phyloP scores from a whole-genome alignment of 208 protist genomes.

The Trypanosomatidae sp. region DNA sequence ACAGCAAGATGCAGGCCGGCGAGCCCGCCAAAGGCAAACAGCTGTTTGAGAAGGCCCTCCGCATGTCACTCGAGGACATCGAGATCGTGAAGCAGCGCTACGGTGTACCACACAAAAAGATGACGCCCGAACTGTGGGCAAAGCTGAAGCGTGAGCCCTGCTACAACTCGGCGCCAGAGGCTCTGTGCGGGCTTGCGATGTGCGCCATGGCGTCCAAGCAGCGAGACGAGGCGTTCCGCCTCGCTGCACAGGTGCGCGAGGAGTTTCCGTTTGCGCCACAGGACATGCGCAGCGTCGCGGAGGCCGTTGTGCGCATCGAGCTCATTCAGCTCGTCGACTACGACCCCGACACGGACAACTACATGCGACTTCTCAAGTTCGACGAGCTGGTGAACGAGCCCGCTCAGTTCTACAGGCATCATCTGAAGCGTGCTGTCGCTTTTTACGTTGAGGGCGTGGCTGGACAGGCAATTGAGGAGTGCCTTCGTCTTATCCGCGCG shows the following conservation, averaged over 20 bases:
- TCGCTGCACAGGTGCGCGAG: constrained; percentile 46
- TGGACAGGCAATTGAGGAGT: constrained; percentile 75
- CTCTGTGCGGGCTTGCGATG: constrained; percentile 84
- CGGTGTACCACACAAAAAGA: constrained; percentile 71
- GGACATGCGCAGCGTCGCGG: constrained; percentile 70
- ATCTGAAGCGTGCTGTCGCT: constrained; percentile 71
- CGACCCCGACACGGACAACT: constrained; percentile 79
- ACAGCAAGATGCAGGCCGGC: constrained; percentile 66
- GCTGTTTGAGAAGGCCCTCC: constrained; percentile 68
- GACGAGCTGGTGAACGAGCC: constrained; percentile 68
- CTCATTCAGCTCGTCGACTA: constrained; percentile 65
- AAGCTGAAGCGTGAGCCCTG: constrained; percentile 70
- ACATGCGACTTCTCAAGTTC: constrained; percentile 71
- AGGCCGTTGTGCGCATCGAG: constrained; percentile 83
- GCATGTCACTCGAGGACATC: constrained; percentile 48
- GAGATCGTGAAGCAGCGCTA: constrained; percentile 53
- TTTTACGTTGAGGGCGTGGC: constrained; percentile 69
- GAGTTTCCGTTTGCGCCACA: constrained; percentile 75
- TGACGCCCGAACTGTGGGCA: constrained; percentile 61
- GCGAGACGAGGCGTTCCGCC: constrained; percentile 37
- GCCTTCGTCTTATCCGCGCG: constrained; percentile 68
- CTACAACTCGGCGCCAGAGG: constrained; percentile 83
- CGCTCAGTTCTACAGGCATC: constrained; percentile 63
- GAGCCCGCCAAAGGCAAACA: constrained; percentile 70
- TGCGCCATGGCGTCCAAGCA: constrained; percentile 58